phyloP scores from a whole-genome alignment of 2,329 filamentous ascomycete genomes.

The Diaporthe capsici region DNA sequence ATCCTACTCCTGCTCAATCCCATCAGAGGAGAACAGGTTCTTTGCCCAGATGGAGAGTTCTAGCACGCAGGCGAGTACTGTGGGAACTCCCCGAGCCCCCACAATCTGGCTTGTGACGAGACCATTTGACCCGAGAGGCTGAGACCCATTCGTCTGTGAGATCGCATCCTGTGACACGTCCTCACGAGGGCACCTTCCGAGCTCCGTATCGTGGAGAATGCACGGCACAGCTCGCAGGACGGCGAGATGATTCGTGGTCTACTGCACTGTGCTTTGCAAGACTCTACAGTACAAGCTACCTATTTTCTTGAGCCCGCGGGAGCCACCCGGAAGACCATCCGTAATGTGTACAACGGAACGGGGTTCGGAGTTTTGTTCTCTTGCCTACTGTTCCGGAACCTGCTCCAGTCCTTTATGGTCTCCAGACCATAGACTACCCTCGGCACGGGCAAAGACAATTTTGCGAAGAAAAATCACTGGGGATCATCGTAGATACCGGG shows the following conservation, averaged over 20 bases:
- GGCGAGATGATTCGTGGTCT: neutral
- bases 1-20: constrained; percentile 10
- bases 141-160: neutral
- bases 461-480: neutral
- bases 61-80: neutral
- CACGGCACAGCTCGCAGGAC: neutral
- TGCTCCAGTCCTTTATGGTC: neutral
- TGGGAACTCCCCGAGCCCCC: constrained; percentile 8
- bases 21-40: neutral
- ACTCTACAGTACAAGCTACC: too few species aligned
- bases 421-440: too few species aligned
- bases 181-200: neutral
- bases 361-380: neutral
- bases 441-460: neutral
- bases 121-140: constrained; percentile 6
- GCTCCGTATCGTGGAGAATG: neutral
- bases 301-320: neutral
- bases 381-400: neutral
- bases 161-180: neutral
- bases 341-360: neutral
- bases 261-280: neutral
- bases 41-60: neutral
- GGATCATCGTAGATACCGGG: too few species aligned
- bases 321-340: neutral
- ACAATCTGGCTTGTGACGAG: constrained; percentile 8